Conservation (phyloP, 805 yeast species). For the Saccharomyces eubayanus region DNA sequence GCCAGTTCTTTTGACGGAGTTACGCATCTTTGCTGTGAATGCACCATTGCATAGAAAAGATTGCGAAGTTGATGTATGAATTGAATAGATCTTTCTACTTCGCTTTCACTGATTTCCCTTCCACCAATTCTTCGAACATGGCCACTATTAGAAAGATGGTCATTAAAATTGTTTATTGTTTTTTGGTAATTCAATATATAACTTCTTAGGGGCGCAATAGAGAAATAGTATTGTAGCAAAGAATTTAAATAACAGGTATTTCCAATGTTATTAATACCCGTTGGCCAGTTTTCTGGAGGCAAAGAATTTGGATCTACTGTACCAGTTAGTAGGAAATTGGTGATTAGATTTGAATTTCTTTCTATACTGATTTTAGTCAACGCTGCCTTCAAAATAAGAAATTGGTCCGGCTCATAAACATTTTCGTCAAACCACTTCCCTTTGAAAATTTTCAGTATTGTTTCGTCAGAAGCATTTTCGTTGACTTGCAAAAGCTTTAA, state of each 20-base stretch:
- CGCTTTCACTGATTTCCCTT: slow-evolving; percentile 66
- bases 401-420: slow-evolving; percentile 34
- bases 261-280: slow-evolving; percentile 89
- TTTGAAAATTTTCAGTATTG: slow-evolving; percentile 31
- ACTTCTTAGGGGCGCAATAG: slow-evolving; percentile 71
- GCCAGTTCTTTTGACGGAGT: slow-evolving; percentile 80
- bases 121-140: slow-evolving; percentile 73
- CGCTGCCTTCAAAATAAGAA: slow-evolving; percentile 49
- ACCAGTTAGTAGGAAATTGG: slow-evolving; percentile 53
- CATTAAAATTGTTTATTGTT: slow-evolving; percentile 22
- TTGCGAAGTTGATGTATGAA: slow-evolving; percentile 66
- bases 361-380: slow-evolving; percentile 47
- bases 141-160: slow-evolving; percentile 8
- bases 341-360: slow-evolving; percentile 48
- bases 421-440: slow-evolving; percentile 24
- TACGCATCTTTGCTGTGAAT: slow-evolving; percentile 53
- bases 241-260: slow-evolving; percentile 94
- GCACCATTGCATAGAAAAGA: slow-evolving; percentile 62
- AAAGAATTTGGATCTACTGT: slow-evolving; percentile 48
- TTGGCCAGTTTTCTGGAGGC: slow-evolving; percentile 71
- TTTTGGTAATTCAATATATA: slow-evolving; percentile 50
- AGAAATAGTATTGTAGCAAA: slow-evolving; percentile 80
- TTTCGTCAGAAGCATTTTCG: slow-evolving; percentile 44
- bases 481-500: slow-evolving; percentile 42
- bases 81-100: slow-evolving; percentile 72